A percentile compares a stretch with the other conserved stretches of the same genome.
Conservation (phyloP, 805 yeast genomes). For the Danielia reshetovae region DNA sequence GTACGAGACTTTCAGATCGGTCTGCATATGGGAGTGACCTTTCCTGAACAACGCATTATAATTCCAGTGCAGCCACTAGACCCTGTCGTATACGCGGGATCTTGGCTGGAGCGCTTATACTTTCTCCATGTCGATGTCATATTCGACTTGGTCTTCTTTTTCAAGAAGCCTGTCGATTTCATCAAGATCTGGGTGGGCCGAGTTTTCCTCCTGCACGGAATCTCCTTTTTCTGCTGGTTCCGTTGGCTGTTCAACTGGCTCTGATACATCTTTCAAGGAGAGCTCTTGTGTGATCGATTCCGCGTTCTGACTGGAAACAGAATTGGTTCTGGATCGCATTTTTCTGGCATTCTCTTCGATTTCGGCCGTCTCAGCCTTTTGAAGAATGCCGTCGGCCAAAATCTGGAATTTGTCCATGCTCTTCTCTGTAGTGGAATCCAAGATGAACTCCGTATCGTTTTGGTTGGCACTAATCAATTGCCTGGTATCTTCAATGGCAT, state of each 20-base stretch:
- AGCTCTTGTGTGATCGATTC: neutral
- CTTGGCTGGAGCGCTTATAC: too few species aligned
- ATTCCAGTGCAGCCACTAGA: too few species aligned
- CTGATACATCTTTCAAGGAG: neutral
- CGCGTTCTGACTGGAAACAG: slow-evolving; percentile 1
- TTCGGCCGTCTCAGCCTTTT: slow-evolving; percentile 18
- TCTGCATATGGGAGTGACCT: too few species aligned
- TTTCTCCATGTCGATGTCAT: slow-evolving; percentile 28
- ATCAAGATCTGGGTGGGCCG: slow-evolving; percentile 13
- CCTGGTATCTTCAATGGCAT: slow-evolving; percentile 32
- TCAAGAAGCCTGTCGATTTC: slow-evolving; percentile 34
- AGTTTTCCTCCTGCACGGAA: neutral
- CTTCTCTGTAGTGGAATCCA: slow-evolving; percentile 29
- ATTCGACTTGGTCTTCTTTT: slow-evolving; percentile 37
- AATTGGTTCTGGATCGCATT: slow-evolving; percentile 2
- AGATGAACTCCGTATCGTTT: slow-evolving; percentile 25
- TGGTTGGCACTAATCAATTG: slow-evolving; percentile 20
- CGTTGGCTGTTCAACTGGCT: neutral
- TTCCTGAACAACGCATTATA: too few species aligned
- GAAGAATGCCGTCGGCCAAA: slow-evolving; percentile 20
- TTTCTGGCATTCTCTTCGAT: slow-evolving; percentile 10
- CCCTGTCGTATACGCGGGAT: too few species aligned
- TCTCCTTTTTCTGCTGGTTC: too few species aligned
- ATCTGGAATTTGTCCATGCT: slow-evolving; percentile 29
- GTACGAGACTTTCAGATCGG: neutral